Percentiles rank a stretch among this genome's conserved stretches.
phyloP scores from a whole-genome alignment of 352 stramenopile genomes.

The Phytophthora macrochlamydospora region DNA sequence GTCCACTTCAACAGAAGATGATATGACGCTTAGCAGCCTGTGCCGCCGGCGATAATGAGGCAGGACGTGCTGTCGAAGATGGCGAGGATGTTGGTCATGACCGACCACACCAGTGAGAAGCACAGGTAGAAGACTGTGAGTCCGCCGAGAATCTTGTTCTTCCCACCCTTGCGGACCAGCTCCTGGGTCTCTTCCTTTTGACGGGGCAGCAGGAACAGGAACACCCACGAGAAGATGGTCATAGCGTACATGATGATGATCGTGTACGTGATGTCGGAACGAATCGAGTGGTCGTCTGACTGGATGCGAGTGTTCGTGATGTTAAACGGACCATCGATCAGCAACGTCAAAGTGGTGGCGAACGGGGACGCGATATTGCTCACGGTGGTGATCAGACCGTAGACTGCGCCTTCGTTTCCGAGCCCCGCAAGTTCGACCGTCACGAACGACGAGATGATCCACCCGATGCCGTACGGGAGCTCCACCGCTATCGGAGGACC shows the following conservation, averaged over 20 bases:
- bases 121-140: slow-evolving; percentile 34
- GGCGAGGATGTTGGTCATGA: slow-evolving; percentile 36
- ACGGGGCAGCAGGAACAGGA: slow-evolving; percentile 27
- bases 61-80: slow-evolving; percentile 37
- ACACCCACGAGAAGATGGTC: slow-evolving; percentile 38
- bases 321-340: slow-evolving; percentile 25
- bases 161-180: slow-evolving; percentile 25
- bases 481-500: slow-evolving; percentile 33
- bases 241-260: slow-evolving; percentile 23
- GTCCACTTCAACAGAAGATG: background rate
- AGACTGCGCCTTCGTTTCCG: slow-evolving; percentile 35
- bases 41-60: slow-evolving; percentile 35
- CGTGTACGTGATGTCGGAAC: slow-evolving; percentile 17
- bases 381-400: slow-evolving; percentile 34
- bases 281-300: slow-evolving; percentile 18
- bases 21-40: slow-evolving; percentile 17
- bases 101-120: slow-evolving; percentile 27
- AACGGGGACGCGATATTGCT: slow-evolving; percentile 25
- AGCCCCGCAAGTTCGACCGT: slow-evolving; percentile 27
- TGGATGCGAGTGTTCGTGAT: slow-evolving; percentile 19
- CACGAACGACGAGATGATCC: slow-evolving; percentile 32
- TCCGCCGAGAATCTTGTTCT: slow-evolving; percentile 17
- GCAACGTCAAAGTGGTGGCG: slow-evolving; percentile 15
- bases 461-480: slow-evolving; percentile 26
- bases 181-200: slow-evolving; percentile 39